Percentiles rank a stretch among this genome's conserved stretches.
phyloP scores from a whole-genome alignment of 2,329 filamentous ascomycete species.

The Sclerotinia spermophila region DNA sequence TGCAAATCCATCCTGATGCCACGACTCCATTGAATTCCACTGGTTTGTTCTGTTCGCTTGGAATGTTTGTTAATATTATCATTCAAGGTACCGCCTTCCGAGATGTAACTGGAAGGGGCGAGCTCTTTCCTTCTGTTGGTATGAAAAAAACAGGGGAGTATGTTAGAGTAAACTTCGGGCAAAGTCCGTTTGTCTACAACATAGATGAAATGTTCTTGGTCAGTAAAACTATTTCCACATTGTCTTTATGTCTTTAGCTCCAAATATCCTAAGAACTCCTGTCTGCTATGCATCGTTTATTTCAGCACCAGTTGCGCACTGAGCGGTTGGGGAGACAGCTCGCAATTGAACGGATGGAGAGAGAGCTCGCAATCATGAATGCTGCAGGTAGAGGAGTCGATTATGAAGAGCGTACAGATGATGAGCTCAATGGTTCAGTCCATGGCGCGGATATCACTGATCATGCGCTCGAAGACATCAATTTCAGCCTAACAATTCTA shows the following conservation, averaged over 20 bases:
- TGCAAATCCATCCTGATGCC: background rate
- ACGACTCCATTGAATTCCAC: background rate
- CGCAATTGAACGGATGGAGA: background rate
- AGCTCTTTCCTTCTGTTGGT: constrained; percentile 65
- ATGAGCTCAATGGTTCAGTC: too few relatives aligned
- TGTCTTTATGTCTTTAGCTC: background rate
- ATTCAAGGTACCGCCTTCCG: constrained; percentile 64
- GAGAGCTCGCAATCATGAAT: background rate
- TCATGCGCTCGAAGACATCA: too few relatives aligned
- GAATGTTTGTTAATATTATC: background rate
- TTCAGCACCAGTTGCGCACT: background rate
- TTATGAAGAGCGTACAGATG: too few relatives aligned
- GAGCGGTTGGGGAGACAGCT: background rate
- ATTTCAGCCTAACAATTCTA: background rate
- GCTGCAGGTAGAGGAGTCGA: too few relatives aligned
- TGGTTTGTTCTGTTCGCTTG: background rate
- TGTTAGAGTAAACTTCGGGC: constrained; percentile 62
- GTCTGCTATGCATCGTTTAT: background rate
- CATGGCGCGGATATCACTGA: too few relatives aligned
- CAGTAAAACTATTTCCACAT: constrained; percentile 37
- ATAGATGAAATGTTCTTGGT: constrained; percentile 84
- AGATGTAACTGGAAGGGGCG: constrained; percentile 52
- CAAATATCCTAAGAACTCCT: background rate
- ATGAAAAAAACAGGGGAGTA: constrained; percentile 62
- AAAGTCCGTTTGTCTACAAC: constrained; percentile 80